phyloP scores from a whole-genome alignment of 2,329 filamentous ascomycete genomes.

The Aspergillus spinulosporus region DNA sequence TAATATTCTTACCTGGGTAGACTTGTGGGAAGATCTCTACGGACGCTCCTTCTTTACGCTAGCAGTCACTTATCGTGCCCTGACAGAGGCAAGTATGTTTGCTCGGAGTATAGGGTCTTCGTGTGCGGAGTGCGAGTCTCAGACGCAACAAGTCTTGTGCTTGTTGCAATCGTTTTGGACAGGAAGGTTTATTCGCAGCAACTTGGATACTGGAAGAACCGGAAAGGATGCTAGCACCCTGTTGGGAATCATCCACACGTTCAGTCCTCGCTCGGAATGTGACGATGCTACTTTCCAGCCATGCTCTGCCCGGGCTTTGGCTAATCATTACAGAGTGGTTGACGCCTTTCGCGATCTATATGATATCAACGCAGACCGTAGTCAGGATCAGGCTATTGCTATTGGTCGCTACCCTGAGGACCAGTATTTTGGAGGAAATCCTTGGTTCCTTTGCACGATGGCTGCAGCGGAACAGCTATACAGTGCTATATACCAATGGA shows the following conservation, averaged over 20 bases:
- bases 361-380: slow-evolving; percentile 48
- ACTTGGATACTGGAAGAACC: slow-evolving; percentile 63
- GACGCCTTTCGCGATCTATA: slow-evolving; percentile 75
- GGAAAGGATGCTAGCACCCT: slow-evolving; percentile 74
- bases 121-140: slow-evolving; percentile 61
- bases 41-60: slow-evolving; percentile 80
- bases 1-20: slow-evolving; percentile 15
- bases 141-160: slow-evolving; percentile 69
- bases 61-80: slow-evolving; percentile 65
- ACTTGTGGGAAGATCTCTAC: slow-evolving; percentile 80
- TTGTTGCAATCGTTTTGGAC: slow-evolving; percentile 76
- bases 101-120: slow-evolving; percentile 63
- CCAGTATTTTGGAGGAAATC: slow-evolving; percentile 73
- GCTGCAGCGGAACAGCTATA: slow-evolving; percentile 80
- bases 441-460: slow-evolving; percentile 74
- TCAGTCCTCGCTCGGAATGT: slow-evolving; percentile 36
- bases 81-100: slow-evolving; percentile 61
- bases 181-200: slow-evolving; percentile 62
- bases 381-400: slow-evolving; percentile 37
- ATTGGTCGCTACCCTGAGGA: slow-evolving; percentile 70
- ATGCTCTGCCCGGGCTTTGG: slow-evolving; percentile 66
- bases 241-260: slow-evolving; percentile 48
- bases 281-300: slow-evolving; percentile 68
- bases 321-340: slow-evolving; percentile 73
- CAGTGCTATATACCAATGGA: slow-evolving; percentile 72